Base-by-base conservation (phyloP, 1,284 basidiomycete species). In the Sporisorium scitamineum region DNA sequence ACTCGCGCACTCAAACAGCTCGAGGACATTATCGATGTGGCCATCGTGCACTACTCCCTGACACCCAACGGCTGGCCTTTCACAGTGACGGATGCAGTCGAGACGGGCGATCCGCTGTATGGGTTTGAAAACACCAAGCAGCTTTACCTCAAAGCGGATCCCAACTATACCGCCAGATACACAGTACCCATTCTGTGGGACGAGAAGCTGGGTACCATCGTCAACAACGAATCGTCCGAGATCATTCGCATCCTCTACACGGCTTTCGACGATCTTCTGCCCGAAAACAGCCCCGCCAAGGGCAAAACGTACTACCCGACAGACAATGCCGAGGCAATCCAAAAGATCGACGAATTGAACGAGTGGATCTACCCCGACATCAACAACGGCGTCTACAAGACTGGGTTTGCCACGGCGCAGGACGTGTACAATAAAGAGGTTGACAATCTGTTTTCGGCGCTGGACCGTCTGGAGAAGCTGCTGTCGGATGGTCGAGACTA, bases 31-130 rank as follows among this genome's bases (percentile, higher is more conserved):
- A 27, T 51, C 50, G 76, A 50, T 20, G 45, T 55, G 47, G 44
- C 41, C 26, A n/a, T 77, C 62, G 94, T 96, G 32, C 94, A 94
- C 66, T 93, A 94, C 1, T 90, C 88, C 78, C 92, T 96, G 90
- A 92, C 92, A 51, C 85, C 88, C 20, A 85, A 90, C 11, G 95
- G 95, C n/a, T 97, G 95, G 95, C 91, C 94, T 0, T 97, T 97
- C 84, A 10, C 37, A 2, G 32, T 41, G 14, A 70, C 63, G 5
- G 61, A 70, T 26, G 47, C 50, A 2, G 42, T 61, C 45, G 69
- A 71, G 31, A 75, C 72, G 7, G 72, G 72, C 20, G 72, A 75
- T n/a, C 67, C 67, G 2, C 90, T 91, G 26, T 62, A 78, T 51
- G 52, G 58, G 31, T 63, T 66, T 26, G 70, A 64, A 7, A 70